Evolutionary conservation across 768 basidiomycete genomes (phyloP), one percentile per base, ranked within the genome.

Genomic region (Auriscalpium orientale): DNA sequence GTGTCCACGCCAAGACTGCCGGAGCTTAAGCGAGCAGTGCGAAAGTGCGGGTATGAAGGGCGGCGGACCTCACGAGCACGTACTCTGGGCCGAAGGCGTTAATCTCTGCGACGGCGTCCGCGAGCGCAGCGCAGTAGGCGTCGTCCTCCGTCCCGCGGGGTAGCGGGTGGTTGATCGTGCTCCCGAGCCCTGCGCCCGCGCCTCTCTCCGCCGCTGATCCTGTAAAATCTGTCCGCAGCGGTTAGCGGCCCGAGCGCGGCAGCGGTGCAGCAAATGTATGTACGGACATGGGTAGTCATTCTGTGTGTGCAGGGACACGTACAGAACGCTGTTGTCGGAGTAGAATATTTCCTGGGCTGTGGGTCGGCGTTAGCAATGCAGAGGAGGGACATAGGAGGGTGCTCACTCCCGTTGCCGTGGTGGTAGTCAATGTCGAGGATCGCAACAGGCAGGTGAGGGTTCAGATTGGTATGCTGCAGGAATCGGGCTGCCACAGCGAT

Each of bases 391-490:
- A 18, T 12, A 36, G 21, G 16, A 22, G 28, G 44, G 15, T 16
- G 49, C 61, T 47, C 37, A 64, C 57, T 65, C n/a, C 68, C 71
- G 44, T 72, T 72, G 8, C 72, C 71, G 51, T 71, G 72, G 40
- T 72, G 71, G 55, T 70, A 73, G 51, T 73, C 71, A 36, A 73
- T 62, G 56, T 73, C 71, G 34, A 72, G 64, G 36, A 72, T 68
- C 8, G 70, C 71, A 16, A 62, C 49, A 9, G 7, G 44, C 15
- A n/a, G 21, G 13, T 46, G 33, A 12, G 38, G 22, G 18, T 18
- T 37, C 9, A 16, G 9, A 20, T 33, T 47, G 8, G 16, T 20
- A 28, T 55, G 21, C 40, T 69, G 69, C 9, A 69, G 60, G 46
- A 59, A 65, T 9, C 64, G 64, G n/a, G 67, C 65, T 1, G 71